A percentile compares a stretch with the other conserved stretches of the same genome.
Evolutionary conservation across 2,329 filamentous ascomycete genomes (phyloP).

Genomic region (Davidsoniella neocaledoniae): DNA sequence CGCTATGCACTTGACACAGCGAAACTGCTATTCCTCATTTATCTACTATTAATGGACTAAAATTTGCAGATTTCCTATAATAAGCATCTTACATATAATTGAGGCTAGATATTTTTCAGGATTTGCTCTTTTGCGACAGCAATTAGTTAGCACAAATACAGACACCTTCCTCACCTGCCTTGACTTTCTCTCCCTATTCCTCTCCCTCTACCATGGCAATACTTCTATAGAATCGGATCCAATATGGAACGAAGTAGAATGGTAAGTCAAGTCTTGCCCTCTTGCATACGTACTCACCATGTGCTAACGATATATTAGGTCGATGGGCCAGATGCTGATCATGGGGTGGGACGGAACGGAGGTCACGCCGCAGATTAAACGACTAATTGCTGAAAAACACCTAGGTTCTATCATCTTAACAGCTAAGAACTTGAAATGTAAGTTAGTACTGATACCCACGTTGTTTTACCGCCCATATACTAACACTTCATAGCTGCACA

Average conservation of each 20-base stretch:
- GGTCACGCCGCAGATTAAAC: slow-evolving; percentile 67
- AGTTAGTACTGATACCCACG: slow-evolving; percentile 16
- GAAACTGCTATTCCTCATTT: too few relatives aligned
- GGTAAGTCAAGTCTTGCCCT: slow-evolving; percentile 35
- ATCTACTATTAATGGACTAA: too few relatives aligned
- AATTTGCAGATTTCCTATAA: too few relatives aligned
- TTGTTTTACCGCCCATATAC: background rate
- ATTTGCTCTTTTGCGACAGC: background rate
- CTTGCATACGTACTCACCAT: slow-evolving; percentile 14
- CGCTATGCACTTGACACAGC: too few relatives aligned
- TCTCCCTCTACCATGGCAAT: background rate
- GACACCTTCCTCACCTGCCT: background rate
- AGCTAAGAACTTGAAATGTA: slow-evolving; percentile 74
- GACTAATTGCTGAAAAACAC: slow-evolving; percentile 67
- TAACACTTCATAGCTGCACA: slow-evolving; percentile 56
- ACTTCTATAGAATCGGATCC: slow-evolving; percentile 27
- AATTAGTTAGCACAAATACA: background rate
- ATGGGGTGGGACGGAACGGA: slow-evolving; percentile 78
- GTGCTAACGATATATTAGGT: slow-evolving; percentile 29
- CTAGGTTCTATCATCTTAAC: slow-evolving; percentile 75
- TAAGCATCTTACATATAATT: too few relatives aligned
- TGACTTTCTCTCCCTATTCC: background rate
- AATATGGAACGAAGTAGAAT: slow-evolving; percentile 62
- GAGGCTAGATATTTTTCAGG: too few relatives aligned
- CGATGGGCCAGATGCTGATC: slow-evolving; percentile 61